Percentiles rank a stretch among this genome's conserved stretches.
Conservation (phyloP, 2,329 filamentous ascomycete species). For the Thielaviopsis ethacetica region DNA sequence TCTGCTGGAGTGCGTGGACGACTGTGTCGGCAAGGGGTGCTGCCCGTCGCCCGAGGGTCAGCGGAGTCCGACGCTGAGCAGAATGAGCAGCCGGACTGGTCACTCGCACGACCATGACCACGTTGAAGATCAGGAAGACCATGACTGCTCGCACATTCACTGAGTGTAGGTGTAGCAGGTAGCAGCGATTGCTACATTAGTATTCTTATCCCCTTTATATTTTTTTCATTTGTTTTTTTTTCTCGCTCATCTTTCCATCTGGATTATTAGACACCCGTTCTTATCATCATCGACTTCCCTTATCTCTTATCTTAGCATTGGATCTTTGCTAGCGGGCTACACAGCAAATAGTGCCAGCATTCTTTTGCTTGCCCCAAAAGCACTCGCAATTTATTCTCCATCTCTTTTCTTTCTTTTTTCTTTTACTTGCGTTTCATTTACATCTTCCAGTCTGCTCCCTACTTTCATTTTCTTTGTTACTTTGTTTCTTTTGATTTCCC, state of each 20-base stretch:
- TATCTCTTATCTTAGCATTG: neutral
- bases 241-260: neutral
- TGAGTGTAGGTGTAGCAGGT: neutral
- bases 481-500: too few species aligned
- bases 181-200: neutral
- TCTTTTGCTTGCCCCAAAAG: too few species aligned
- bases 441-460: neutral
- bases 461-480: neutral
- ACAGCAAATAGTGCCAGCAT: neutral
- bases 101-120: slow-evolving; percentile 8
- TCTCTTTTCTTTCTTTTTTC: neutral
- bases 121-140: slow-evolving; percentile 1
- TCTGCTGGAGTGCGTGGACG: slow-evolving; percentile 35
- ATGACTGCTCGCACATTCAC: slow-evolving; percentile 7
- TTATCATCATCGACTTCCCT: too few species aligned
- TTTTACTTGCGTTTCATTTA: neutral
- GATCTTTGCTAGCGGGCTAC: neutral
- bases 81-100: slow-evolving; percentile 4
- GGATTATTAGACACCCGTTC: neutral
- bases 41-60: slow-evolving; percentile 18
- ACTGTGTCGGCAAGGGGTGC: slow-evolving; percentile 30
- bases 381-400: too few species aligned
- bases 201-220: neutral
- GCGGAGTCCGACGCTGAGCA: slow-evolving; percentile 8
- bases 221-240: neutral